These are phyloP conservation scores for Globisporangium camurandrum DNA, from an alignment of 352 stramenopile genomes.

Conservation along the genomic window DNA sequence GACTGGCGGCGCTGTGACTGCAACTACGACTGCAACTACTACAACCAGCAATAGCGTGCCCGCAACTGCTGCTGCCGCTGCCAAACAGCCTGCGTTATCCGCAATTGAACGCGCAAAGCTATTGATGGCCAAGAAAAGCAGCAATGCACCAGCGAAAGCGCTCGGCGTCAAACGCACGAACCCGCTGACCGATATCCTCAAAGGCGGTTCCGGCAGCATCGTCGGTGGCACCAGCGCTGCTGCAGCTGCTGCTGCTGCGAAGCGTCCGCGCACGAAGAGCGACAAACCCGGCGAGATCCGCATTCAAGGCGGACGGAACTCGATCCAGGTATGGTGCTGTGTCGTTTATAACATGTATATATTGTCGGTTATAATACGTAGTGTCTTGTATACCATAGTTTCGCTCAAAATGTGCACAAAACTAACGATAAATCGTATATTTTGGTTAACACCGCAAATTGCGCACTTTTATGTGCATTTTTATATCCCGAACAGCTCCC, in stretches of 20 bases:
- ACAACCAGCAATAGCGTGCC: neutral
- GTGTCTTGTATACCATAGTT: too few species aligned
- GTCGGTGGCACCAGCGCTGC: too few species aligned
- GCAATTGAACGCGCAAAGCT: constrained; percentile 68
- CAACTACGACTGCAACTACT: neutral
- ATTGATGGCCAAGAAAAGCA: constrained; percentile 74
- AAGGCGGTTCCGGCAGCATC: constrained; percentile 56
- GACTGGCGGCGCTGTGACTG: neutral
- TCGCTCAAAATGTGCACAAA: too few species aligned
- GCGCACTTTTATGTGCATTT: too few species aligned
- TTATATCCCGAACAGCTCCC: too few species aligned
- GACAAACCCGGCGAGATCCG: constrained; percentile 74
- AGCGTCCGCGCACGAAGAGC: constrained; percentile 55
- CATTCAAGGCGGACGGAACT: constrained; percentile 62
- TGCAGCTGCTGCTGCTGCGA: constrained; percentile 51
- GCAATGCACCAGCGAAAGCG: constrained; percentile 8
- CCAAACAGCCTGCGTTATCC: constrained; percentile 28
- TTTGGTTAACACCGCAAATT: too few species aligned
- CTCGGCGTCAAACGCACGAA: constrained; percentile 45
- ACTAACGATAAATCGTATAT: too few species aligned
- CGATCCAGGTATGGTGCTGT: constrained; percentile 41
- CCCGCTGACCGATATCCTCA: constrained; percentile 69
- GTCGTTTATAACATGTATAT: neutral
- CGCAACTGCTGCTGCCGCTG: constrained; percentile 8
- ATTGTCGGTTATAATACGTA: too few species aligned